A percentile compares a stretch with the other conserved stretches of the same genome.
These are phyloP conservation scores for Solanum arcanum DNA, from an alignment of 257 asterid genomes.

Conservation along the genomic window DNA sequence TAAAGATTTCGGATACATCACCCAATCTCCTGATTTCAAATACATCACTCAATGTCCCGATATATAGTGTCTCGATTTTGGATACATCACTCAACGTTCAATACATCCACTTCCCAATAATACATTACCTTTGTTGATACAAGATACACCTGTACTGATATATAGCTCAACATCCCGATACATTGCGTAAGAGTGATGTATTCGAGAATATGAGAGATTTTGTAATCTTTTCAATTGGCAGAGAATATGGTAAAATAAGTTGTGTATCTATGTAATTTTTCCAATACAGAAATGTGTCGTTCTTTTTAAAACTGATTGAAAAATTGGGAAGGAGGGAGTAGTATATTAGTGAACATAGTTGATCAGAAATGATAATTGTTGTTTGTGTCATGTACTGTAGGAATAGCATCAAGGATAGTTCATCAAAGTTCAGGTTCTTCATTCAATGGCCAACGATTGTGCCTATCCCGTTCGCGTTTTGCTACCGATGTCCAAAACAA, in stretches of 20 bases:
- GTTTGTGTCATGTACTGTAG: constrained; percentile 15
- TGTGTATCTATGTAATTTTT: fast-evolving
- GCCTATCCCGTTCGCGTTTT: constrained; percentile 19
- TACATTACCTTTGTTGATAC: too few species aligned
- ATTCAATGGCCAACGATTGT: constrained; percentile 53
- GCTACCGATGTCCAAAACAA: constrained; percentile 6
- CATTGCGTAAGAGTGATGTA: fast-evolving
- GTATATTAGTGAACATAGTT: background rate
- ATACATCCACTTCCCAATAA: background rate
- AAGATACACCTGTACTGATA: too few species aligned
- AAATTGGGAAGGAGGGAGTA: background rate
- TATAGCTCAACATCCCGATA: too few species aligned
- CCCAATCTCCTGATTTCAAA: fast-evolving
- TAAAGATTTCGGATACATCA: background rate
- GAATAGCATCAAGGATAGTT: constrained; percentile 22
- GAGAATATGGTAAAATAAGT: background rate
- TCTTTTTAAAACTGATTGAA: background rate
- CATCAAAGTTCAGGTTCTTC: constrained; percentile 43
- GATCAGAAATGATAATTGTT: background rate
- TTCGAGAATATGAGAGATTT: too few species aligned
- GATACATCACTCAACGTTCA: too few species aligned
- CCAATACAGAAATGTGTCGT: background rate
- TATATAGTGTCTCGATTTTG: too few species aligned
- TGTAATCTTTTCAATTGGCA: background rate
- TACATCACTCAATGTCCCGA: background rate